Evolutionary conservation across 345 rosid species (phyloP).

Genomic region (Eucalyptus marginata): DNA sequence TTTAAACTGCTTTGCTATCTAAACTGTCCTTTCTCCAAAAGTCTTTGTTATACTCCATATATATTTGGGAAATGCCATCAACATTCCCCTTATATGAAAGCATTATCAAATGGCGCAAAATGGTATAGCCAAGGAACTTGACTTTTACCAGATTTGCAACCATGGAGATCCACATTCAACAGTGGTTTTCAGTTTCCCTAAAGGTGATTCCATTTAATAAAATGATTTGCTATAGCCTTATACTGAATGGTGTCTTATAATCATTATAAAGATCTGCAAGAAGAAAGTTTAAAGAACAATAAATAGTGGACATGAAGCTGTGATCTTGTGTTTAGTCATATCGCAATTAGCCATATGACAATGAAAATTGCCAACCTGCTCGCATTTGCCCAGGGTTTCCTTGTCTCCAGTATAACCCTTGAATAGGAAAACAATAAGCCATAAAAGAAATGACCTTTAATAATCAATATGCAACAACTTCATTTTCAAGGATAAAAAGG

Average conservation of each 20-base stretch:
- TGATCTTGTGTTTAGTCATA: background rate
- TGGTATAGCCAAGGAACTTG: background rate
- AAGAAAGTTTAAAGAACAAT: background rate
- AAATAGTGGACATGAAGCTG: background rate
- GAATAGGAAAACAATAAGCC: background rate
- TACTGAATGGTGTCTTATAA: background rate
- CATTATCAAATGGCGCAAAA: background rate
- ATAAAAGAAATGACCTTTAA: background rate
- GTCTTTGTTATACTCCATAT: background rate
- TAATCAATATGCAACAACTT: background rate
- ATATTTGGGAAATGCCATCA: background rate
- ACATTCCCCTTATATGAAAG: background rate
- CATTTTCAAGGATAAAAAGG: background rate
- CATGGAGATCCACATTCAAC: background rate
- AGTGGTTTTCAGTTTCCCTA: background rate
- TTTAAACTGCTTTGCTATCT: background rate
- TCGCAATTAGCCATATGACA: background rate
- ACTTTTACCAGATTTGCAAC: background rate
- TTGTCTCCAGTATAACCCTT: constrained; percentile 81
- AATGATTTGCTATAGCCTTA: background rate
- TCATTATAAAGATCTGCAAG: background rate
- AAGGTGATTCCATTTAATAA: background rate
- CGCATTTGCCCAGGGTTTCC: constrained; percentile 89
- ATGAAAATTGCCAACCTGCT: constrained; percentile 35
- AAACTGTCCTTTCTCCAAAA: background rate